phyloP scores from a whole-genome alignment of 2,329 filamentous ascomycete species.

The Magnaporthales sp. region DNA sequence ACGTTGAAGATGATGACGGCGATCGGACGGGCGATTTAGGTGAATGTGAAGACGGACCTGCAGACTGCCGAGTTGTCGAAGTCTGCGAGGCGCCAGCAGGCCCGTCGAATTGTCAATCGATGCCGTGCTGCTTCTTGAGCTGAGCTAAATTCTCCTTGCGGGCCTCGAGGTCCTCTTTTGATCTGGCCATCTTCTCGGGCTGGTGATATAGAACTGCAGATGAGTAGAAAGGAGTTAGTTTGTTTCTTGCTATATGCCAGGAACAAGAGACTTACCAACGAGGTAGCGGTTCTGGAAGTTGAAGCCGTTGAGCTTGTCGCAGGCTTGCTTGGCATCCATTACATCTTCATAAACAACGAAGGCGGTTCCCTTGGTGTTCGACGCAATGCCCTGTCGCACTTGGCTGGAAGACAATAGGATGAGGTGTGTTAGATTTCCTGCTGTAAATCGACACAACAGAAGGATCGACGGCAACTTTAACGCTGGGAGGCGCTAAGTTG shows the following conservation, averaged over 20 bases:
- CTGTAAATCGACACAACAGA: neutral
- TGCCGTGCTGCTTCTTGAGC: constrained; percentile 95
- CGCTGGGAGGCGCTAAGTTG: neutral
- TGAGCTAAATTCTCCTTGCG: constrained; percentile 96
- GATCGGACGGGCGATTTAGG: constrained; percentile 26
- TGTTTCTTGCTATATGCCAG: neutral
- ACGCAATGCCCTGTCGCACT: constrained; percentile 96
- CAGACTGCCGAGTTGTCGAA: constrained; percentile 35
- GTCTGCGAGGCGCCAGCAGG: constrained; percentile 45
- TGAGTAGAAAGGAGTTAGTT: neutral
- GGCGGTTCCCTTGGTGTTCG: constrained; percentile 94
- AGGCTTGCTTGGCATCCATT: constrained; percentile 96
- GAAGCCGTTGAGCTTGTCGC: constrained; percentile 99
- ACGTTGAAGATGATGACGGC: constrained; percentile 18
- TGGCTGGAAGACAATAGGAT: constrained; percentile 50
- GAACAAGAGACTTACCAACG: constrained; percentile 64
- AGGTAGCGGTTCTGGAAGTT: constrained; percentile 99
- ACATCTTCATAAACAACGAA: constrained; percentile 99
- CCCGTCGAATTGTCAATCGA: constrained; percentile 88
- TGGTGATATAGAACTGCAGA: constrained; percentile 51
- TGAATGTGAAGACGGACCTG: constrained; percentile 50
- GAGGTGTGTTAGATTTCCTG: neutral
- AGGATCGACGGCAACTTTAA: neutral
- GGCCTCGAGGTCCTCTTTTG: constrained; percentile 87
- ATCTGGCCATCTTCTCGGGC: constrained; percentile 63